Conservation (phyloP, 208 protist species). For the Lotmaria passim region DNA sequence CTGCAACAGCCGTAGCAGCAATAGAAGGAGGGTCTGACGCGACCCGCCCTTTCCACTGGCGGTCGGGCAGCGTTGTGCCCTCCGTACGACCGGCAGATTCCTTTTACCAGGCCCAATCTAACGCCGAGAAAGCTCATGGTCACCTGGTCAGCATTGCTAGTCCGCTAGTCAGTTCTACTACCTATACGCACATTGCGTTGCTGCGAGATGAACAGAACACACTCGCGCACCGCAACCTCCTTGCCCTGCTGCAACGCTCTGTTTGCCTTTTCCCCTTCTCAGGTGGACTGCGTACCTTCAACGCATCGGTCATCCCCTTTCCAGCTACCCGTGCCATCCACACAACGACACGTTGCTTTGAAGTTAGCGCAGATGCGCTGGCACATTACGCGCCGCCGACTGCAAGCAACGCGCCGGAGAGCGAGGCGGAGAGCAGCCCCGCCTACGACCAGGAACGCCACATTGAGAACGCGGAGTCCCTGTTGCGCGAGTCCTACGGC, state of each 20-base stretch:
- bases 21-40: no score
- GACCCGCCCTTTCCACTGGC: not conserved
- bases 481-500: constrained; percentile 69
- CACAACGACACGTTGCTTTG: not conserved
- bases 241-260: no score
- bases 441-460: constrained; percentile 40
- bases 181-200: no score
- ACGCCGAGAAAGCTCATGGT: no score
- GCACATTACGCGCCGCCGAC: not conserved
- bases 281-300: no score
- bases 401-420: not conserved
- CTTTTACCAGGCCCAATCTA: no score
- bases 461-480: constrained; percentile 52
- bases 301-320: not conserved
- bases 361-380: not conserved
- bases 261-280: no score
- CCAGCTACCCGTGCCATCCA: not conserved
- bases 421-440: not conserved
- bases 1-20: not conserved
- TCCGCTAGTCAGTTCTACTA: no score
- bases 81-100: no score
- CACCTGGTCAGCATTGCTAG: no score
- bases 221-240: no score
- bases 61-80: not conserved
- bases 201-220: no score